Conservation (phyloP, 176 grass and related monocot species). For the Hordeum vulgare region MorexV3_pseudomolecules_assembly NC_058518.1:169069605-169070104, state of each 20-base stretch:
- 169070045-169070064: too few species aligned
- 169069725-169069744: slow-evolving; percentile 25
- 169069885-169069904: not conserved
- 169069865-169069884: not conserved
- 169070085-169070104: too few species aligned
- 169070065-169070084: too few species aligned
- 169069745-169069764: not conserved
- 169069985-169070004: not conserved
- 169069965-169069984: not conserved
- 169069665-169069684: not conserved
- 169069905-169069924: not conserved
- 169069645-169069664: slow-evolving; percentile 31
- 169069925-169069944: not conserved
- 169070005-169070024: not conserved
- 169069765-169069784: not conserved
- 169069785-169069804: not conserved
- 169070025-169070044: not conserved
- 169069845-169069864: not conserved
- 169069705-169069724: slow-evolving; percentile 2
- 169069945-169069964: not conserved
- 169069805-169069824: not conserved
- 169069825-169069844: not conserved
- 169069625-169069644: slow-evolving; percentile 23
- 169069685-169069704: not conserved
- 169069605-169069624: slow-evolving; percentile 10